These are phyloP conservation scores for Xerocomus spinulosus DNA, from an alignment of 768 basidiomycete species.

Conservation along the genomic window DNA sequence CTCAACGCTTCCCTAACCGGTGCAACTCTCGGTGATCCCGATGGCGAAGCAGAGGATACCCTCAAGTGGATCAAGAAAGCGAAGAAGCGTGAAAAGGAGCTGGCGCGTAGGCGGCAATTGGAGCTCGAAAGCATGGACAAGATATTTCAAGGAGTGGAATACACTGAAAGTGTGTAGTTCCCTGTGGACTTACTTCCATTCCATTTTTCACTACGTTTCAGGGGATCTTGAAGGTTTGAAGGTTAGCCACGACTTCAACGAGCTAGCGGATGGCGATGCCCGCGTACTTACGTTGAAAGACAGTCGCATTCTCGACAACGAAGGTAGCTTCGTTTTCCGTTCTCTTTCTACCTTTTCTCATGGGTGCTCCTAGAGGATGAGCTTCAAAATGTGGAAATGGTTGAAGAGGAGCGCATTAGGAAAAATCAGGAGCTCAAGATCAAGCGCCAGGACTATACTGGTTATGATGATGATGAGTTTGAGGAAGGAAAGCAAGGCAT, in stretches of 20 bases:
- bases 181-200: not conserved
- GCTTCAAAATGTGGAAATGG: constrained; percentile 92
- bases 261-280: constrained; percentile 89
- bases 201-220: constrained; percentile 26
- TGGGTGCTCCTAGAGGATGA: constrained; percentile 74
- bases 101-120: constrained; percentile 75
- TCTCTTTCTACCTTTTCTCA: not conserved
- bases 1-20: constrained; percentile 91
- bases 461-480: constrained; percentile 97
- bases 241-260: constrained; percentile 93
- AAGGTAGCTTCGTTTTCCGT: constrained; percentile 50
- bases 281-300: constrained; percentile 97
- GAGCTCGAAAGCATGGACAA: constrained; percentile 86
- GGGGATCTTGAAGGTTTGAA: constrained; percentile 91
- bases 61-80: constrained; percentile 87
- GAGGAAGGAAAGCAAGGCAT: constrained; percentile 65
- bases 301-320: constrained; percentile 89
- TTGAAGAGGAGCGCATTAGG: constrained; percentile 76
- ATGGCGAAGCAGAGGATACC: constrained; percentile 71
- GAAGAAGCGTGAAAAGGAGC: constrained; percentile 88
- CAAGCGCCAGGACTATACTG: constrained; percentile 86
- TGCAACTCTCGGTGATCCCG: constrained; percentile 84
- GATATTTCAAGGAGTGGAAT: constrained; percentile 63
- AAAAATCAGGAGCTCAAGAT: constrained; percentile 83
- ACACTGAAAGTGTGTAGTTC: constrained; percentile 72